Percentiles rank a stretch among this genome's conserved stretches.
Conservation (phyloP, 208 protist species). For the Porcisia deanei region DNA sequence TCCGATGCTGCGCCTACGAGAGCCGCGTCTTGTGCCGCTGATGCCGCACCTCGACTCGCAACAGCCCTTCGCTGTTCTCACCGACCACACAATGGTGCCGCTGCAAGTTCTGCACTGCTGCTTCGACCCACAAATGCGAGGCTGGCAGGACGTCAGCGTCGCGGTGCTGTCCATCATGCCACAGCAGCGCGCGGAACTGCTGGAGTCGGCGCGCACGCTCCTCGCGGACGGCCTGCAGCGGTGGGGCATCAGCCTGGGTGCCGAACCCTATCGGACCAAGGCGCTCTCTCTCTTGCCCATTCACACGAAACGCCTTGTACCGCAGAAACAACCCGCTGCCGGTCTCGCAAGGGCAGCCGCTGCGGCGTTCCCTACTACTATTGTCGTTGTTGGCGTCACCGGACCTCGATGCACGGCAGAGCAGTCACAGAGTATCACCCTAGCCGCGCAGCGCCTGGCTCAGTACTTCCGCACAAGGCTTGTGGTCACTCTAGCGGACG, state of each 20-base stretch:
- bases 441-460: constrained; percentile 57
- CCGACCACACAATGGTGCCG: constrained; percentile 57
- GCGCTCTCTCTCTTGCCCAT: constrained; percentile 61
- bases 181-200: constrained; percentile 47
- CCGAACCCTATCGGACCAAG: constrained; percentile 43
- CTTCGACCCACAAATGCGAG: constrained; percentile 72
- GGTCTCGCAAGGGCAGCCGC: constrained; percentile 7
- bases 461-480: constrained; percentile 52
- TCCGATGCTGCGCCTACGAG: constrained; percentile 14
- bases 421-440: constrained; percentile 38
- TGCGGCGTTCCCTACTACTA: constrained; percentile 48
- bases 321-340: background rate
- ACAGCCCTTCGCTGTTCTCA: constrained; percentile 80
- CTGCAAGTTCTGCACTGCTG: constrained; percentile 91
- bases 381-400: constrained; percentile 61
- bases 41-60: constrained; percentile 51
- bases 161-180: constrained; percentile 77
- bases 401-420: constrained; percentile 45
- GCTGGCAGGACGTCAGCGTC: constrained; percentile 72
- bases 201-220: constrained; percentile 38
- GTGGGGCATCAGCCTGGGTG: constrained; percentile 72
- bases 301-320: constrained; percentile 39
- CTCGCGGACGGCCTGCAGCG: constrained; percentile 42
- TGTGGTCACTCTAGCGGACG: constrained; percentile 45
- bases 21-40: constrained; percentile 44